phyloP scores from a whole-genome alignment of 2,329 filamentous ascomycete genomes.

The Elsinoe arachidis region DNA sequence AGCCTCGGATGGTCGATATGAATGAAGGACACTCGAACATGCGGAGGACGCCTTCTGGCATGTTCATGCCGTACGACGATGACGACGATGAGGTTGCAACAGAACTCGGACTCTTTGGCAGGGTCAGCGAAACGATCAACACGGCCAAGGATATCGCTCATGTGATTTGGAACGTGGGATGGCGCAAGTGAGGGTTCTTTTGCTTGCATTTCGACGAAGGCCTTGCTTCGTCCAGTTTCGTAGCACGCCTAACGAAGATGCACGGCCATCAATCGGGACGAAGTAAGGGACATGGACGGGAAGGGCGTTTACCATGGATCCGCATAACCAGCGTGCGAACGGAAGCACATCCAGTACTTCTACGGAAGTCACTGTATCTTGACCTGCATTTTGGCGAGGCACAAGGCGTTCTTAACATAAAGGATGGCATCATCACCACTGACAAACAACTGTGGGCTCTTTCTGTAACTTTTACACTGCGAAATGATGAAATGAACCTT shows the following conservation, averaged over 20 bases:
- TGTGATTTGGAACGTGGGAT: constrained; percentile 60
- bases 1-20: constrained; percentile 38
- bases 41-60: constrained; percentile 72
- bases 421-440: neutral
- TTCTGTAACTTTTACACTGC: neutral
- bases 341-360: neutral
- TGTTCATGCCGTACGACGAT: constrained; percentile 84
- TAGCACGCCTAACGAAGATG: constrained; percentile 1
- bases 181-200: constrained; percentile 40
- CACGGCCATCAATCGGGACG: neutral
- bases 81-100: constrained; percentile 51
- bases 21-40: constrained; percentile 41
- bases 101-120: constrained; percentile 59
- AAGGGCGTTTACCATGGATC: neutral
- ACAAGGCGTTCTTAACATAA: neutral
- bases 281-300: neutral
- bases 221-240: neutral
- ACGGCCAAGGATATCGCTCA: constrained; percentile 56
- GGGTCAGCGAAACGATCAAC: constrained; percentile 69
- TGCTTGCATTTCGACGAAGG: neutral
- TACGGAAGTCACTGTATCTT: constrained; percentile 7
- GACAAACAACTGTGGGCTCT: neutral
- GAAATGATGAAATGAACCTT: constrained; percentile 7
- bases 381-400: constrained; percentile 9
- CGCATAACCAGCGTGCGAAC: constrained; percentile 5